A percentile compares a stretch with the other conserved stretches of the same genome.
phyloP scores from a whole-genome alignment of 192 early-diverging fungal species.

The Oehlia diaphana region DNA sequence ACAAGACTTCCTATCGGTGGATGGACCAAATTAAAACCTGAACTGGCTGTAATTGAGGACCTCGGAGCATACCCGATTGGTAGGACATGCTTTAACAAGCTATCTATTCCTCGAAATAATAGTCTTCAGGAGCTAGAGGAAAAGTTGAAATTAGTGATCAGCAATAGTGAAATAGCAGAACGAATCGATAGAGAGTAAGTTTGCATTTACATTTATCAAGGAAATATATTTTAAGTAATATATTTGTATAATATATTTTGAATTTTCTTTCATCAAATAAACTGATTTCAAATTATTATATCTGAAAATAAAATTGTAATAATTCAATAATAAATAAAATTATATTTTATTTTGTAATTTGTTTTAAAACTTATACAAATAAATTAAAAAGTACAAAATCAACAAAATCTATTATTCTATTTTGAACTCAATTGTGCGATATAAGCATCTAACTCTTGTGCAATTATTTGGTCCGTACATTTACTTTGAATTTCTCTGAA shows the following conservation, averaged over 20 bases:
- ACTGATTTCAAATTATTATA: too few relatives aligned
- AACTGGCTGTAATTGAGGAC: background rate
- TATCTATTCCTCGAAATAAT: background rate
- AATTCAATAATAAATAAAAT: too few relatives aligned
- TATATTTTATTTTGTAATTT: too few relatives aligned
- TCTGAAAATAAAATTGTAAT: too few relatives aligned
- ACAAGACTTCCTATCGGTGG: background rate
- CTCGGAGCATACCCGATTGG: background rate
- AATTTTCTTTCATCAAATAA: too few relatives aligned
- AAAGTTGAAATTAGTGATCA: background rate
- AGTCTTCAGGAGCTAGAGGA: background rate
- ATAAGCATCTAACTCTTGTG: conserved; percentile 47
- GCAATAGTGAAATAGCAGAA: background rate
- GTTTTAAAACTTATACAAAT: background rate
- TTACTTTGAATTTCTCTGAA: conserved; percentile 44
- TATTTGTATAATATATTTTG: too few relatives aligned
- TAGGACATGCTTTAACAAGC: background rate
- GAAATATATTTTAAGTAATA: too few relatives aligned
- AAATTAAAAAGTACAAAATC: background rate
- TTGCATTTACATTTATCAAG: too few relatives aligned
- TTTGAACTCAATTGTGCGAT: conserved; percentile 36
- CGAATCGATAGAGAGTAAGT: background rate
- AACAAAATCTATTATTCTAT: conserved; percentile 13
- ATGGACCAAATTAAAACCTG: background rate
- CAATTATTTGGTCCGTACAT: conserved; percentile 45